A percentile compares a stretch with the other conserved stretches of the same genome.
These are phyloP conservation scores for Mycena capillaripes DNA, from an alignment of 768 basidiomycete species.

Conservation along the genomic window DNA sequence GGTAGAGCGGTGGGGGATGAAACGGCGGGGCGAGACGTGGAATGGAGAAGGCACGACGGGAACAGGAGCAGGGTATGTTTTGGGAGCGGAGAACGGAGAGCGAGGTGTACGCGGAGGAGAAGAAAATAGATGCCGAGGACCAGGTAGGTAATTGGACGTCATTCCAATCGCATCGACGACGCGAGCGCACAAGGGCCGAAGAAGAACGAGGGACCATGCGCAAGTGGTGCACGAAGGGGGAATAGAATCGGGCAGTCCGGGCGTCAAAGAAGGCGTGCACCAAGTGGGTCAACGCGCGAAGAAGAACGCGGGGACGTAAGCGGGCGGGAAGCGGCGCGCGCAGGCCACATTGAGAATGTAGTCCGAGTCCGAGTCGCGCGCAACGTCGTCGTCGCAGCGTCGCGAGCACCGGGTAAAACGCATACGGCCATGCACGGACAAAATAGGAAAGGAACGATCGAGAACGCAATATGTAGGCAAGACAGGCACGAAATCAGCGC, in stretches of 20 bases:
- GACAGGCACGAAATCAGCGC: constrained; percentile 50
- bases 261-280: neutral
- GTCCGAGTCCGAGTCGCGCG: too few relatives aligned
- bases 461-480: too few relatives aligned
- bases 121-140: too few relatives aligned
- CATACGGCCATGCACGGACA: neutral
- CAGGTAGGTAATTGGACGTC: neutral
- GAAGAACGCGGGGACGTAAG: constrained; percentile 26
- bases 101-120: neutral
- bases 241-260: constrained; percentile 11
- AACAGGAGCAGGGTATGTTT: neutral
- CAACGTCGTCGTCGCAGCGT: too few relatives aligned
- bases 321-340: constrained; percentile 13
- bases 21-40: neutral
- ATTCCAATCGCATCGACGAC: neutral
- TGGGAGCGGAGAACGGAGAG: too few relatives aligned
- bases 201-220: neutral
- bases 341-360: too few relatives aligned
- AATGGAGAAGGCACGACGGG: too few relatives aligned
- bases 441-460: constrained; percentile 2
- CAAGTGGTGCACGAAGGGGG: neutral
- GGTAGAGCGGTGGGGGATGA: neutral
- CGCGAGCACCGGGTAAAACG: neutral
- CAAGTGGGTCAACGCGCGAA: neutral
- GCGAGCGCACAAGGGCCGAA: neutral